Conservation (phyloP, 2,329 filamentous ascomycete species). For the Scedosporium minutisporum region DNA sequence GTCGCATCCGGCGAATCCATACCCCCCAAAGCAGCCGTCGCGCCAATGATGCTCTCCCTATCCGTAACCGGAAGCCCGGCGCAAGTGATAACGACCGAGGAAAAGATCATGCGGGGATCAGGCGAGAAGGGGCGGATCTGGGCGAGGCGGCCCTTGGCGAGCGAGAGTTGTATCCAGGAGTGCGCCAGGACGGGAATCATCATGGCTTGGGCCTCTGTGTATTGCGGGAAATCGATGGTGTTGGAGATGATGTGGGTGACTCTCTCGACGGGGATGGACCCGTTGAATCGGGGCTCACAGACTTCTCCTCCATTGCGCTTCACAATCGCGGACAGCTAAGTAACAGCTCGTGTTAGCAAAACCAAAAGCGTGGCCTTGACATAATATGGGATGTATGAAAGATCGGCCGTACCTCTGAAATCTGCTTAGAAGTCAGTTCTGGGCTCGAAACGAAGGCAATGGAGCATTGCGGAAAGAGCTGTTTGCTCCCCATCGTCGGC, state of each 20-base stretch:
- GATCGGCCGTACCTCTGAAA: constrained; percentile 26
- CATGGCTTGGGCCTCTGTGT: constrained; percentile 59
- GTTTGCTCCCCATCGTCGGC: constrained; percentile 12
- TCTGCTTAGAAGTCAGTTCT: constrained; percentile 27
- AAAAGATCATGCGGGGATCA: constrained; percentile 84
- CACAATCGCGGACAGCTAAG: constrained; percentile 32
- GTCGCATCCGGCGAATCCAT: constrained; percentile 64
- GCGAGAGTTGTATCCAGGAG: constrained; percentile 65
- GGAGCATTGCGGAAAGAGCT: constrained; percentile 31
- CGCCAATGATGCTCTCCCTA: constrained; percentile 85
- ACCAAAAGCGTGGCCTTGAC: not conserved
- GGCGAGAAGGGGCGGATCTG: constrained; percentile 81
- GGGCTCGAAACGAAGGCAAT: constrained; percentile 37
- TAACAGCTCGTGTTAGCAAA: not conserved
- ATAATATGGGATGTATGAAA: no score
- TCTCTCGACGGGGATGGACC: constrained; percentile 35
- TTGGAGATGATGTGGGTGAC: constrained; percentile 53
- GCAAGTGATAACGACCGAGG: constrained; percentile 71
- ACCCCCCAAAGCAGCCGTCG: constrained; percentile 81
- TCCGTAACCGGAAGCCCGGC: constrained; percentile 78
- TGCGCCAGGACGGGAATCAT: constrained; percentile 80
- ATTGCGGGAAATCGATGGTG: constrained; percentile 87
- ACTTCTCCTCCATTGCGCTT: constrained; percentile 41
- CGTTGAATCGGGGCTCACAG: constrained; percentile 36
- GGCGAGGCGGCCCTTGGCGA: constrained; percentile 59